Conservation (phyloP, 2,329 filamentous ascomycete genomes). For the Gaeumannomyces sp. region DNA sequence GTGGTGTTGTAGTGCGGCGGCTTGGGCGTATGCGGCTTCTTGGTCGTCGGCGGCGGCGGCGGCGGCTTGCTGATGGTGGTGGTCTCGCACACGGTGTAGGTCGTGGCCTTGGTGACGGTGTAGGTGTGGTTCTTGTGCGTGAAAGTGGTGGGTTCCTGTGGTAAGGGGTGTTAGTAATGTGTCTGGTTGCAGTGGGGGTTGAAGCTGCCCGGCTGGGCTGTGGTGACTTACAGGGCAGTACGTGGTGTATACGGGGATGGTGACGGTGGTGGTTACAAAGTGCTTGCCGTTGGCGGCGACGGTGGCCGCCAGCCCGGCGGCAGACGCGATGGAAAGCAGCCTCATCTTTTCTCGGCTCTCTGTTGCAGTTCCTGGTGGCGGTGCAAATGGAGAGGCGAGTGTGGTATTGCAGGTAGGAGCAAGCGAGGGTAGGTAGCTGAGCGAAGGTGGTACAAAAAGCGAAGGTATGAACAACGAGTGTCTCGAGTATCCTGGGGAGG, state of each 20-base stretch:
- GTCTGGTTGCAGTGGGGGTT: background rate
- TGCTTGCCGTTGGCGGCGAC: slow-evolving; percentile 20
- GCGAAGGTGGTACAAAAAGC: too few species aligned
- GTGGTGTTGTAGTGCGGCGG: slow-evolving; percentile 10
- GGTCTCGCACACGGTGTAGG: slow-evolving; percentile 30
- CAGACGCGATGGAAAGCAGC: background rate
- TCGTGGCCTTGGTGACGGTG: slow-evolving; percentile 33
- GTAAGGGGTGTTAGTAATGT: background rate
- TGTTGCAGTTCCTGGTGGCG: too few species aligned
- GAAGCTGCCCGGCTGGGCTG: too few species aligned
- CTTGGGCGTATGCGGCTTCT: slow-evolving; percentile 2
- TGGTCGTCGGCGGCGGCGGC: background rate
- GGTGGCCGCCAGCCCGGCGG: slow-evolving; percentile 4
- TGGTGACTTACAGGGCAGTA: slow-evolving; percentile 31
- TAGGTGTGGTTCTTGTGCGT: slow-evolving; percentile 36
- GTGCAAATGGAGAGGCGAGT: too few species aligned
- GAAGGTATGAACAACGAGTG: too few species aligned
- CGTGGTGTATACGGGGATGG: slow-evolving; percentile 32
- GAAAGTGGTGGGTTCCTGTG: slow-evolving; percentile 28
- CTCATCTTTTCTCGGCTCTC: slow-evolving; percentile 1
- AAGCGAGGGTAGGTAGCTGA: too few species aligned
- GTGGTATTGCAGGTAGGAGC: too few species aligned
- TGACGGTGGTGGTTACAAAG: slow-evolving; percentile 25
- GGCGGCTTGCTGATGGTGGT: slow-evolving; percentile 6
- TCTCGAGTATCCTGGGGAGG: too few species aligned